Base-by-base conservation (phyloP, 495 filamentous ascomycete genomes). In the Poronia punctata region DNA sequence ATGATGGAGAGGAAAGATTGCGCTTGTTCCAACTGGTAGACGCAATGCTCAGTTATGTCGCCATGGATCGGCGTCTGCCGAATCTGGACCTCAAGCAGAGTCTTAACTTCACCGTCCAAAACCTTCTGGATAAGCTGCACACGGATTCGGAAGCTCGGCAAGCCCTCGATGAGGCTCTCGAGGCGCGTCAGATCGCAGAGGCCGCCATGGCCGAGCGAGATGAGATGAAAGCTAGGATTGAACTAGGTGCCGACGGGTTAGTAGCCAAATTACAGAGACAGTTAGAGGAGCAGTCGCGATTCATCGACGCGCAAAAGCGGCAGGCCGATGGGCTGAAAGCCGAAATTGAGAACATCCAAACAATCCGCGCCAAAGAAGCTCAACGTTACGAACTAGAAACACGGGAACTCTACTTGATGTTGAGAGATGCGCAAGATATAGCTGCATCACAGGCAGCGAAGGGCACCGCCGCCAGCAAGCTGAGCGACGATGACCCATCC, bases 11-110 rank as follows among this genome's bases (percentile, higher is more conserved):
- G 59, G 92, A 98, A 59, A 76, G 88, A 24, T 63, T 96, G 22
- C 80, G 88, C 21, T 93, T 96, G 87, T 98, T 97, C 67, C 92
- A 98, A 70, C 76, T 98, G 7, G 90, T 97, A 7, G 92, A 98
- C 59, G 80, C 86, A 7, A 98, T 98, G 86, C 79, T 98, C 45
- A 94, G 86, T 65, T 97, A 98, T 61, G 92, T 98, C 43, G 92
- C 89, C 41, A 98, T 98, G 93, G 92, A 98, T 61, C 80, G 92
- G 48, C 76, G 92, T 37, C 62, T 97, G 45, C 93, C 92, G 28
- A 89, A 98, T 65, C 87, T 98, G 74, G 92, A 98, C 56, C 78
- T 98, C 40, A 94, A 94, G 63, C 88, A 95, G 54, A 94, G 88
- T 45, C 75, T 98, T 51, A 95, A 90, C 57, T 96, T 97, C 57